Evolutionary conservation across 306 rosid genomes (phyloP).

Genomic region (Prunus salicina): DNA sequence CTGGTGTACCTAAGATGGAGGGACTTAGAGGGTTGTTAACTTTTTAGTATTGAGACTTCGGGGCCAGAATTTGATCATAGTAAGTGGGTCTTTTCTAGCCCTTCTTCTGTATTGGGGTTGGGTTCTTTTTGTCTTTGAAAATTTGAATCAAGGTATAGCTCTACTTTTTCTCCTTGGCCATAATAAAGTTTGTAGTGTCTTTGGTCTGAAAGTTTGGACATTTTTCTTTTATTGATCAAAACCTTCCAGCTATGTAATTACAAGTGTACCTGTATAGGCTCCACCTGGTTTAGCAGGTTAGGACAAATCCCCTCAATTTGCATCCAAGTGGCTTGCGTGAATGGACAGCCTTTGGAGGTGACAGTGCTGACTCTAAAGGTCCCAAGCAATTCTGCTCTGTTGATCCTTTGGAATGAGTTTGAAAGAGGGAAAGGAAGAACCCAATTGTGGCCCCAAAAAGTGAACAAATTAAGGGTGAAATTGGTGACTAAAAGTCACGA

Average conservation of each 20-base stretch:
- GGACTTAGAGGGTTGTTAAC: constrained; percentile 42
- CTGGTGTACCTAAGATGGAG: constrained; percentile 59
- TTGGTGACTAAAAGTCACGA: too few species aligned
- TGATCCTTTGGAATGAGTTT: too few species aligned
- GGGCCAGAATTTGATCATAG: background rate
- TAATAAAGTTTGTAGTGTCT: background rate
- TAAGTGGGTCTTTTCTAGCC: background rate
- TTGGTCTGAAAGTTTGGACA: background rate
- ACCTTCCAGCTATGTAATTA: background rate
- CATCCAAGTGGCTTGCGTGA: too few species aligned
- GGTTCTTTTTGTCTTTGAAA: background rate
- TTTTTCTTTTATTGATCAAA: background rate
- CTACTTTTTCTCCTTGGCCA: background rate
- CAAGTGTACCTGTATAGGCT: background rate
- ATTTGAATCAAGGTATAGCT: background rate
- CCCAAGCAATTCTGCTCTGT: too few species aligned
- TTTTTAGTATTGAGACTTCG: background rate
- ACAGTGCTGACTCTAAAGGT: too few species aligned
- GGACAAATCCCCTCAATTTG: too few species aligned
- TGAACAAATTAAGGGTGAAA: too few species aligned
- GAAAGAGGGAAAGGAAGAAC: too few species aligned
- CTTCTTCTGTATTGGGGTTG: background rate
- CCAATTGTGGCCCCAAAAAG: too few species aligned
- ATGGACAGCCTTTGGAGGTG: too few species aligned
- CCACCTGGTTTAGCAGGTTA: too few species aligned